Evolutionary conservation across 2,329 filamentous ascomycete genomes (phyloP), one percentile per base, ranked within the genome.

Genomic region (Penicillium sp.): DNA sequence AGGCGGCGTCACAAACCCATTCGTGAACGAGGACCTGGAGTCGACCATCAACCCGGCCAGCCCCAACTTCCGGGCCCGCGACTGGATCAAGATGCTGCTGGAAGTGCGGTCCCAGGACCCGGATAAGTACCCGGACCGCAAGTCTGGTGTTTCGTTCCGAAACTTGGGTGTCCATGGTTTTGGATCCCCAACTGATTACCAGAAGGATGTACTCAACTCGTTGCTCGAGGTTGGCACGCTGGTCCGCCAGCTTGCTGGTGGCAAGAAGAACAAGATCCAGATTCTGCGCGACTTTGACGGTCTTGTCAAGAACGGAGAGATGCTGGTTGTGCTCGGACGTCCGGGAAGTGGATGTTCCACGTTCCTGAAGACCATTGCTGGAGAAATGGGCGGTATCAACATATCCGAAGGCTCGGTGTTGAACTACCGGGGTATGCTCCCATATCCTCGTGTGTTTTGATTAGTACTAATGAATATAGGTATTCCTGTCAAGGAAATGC

Each of bases 341-440:
- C 77, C 77, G 7, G 77, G 77, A 53, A 68, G 72, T 57, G 74
- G 74, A 49, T 95, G 90, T 73, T 89, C 88, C n/a, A 95, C 90
- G 1, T 85, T 94, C 62, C 78, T 95, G 59, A 93, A 94, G 78
- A 89, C 89, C 0, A 83, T 94, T 62, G 82, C 89, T 6, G 90
- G 90, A 60, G 89, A 94, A 72, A 89, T 87, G 50, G 86, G 90
- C 63, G 90, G 90, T 57, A 86, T 92, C 66, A 83, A 81, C 62
- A 78, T 92, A 33, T 87, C 89, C 51, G 74, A 86, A 2, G 73
- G 76, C 11, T 86, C 88, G 0, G 83, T 88, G 58, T 83, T 94
- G 70, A 92, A 93, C 75, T 94, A 93, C 67, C 87, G 92, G 60
- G 72, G 69, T 62, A 64, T 23, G 14, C 24, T n/a, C 3, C 11